A percentile compares a stretch with the other conserved stretches of the same genome.
Evolutionary conservation across 108 stramenopile species (phyloP).

Genomic region (Stephanodiscus triporus): DNA sequence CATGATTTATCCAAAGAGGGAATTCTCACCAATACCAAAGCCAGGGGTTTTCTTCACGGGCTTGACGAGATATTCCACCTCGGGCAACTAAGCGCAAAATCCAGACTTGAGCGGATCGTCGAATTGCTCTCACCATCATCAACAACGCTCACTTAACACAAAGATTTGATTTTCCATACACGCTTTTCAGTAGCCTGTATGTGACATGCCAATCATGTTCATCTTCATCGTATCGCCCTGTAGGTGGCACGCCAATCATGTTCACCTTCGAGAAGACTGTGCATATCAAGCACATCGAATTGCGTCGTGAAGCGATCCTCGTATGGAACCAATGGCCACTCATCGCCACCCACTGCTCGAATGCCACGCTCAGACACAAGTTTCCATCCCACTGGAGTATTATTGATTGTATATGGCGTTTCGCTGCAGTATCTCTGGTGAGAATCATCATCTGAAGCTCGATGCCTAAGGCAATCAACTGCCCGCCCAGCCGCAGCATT

Average conservation of each 20-base stretch:
- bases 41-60: too few species aligned
- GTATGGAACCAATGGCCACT: conserved; percentile 12
- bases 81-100: too few species aligned
- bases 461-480: conserved; percentile 25
- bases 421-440: conserved; percentile 10
- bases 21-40: too few species aligned
- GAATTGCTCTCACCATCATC: background rate
- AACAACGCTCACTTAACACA: too few species aligned
- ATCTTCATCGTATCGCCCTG: background rate
- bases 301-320: conserved; percentile 10
- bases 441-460: background rate
- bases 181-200: background rate
- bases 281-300: conserved; percentile 8
- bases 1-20: background rate
- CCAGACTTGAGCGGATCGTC: background rate
- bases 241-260: conserved; percentile 7
- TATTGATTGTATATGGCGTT: conserved; percentile 8
- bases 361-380: conserved; percentile 5
- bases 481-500: conserved; percentile 41
- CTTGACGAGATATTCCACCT: too few species aligned
- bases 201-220: conserved; percentile 3
- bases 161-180: too few species aligned
- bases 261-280: conserved; percentile 4
- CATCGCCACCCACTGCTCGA: background rate
- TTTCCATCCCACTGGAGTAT: conserved; percentile 10